Conservation (phyloP, 768 basidiomycete genomes). For the Boletus fagicola region DNA sequence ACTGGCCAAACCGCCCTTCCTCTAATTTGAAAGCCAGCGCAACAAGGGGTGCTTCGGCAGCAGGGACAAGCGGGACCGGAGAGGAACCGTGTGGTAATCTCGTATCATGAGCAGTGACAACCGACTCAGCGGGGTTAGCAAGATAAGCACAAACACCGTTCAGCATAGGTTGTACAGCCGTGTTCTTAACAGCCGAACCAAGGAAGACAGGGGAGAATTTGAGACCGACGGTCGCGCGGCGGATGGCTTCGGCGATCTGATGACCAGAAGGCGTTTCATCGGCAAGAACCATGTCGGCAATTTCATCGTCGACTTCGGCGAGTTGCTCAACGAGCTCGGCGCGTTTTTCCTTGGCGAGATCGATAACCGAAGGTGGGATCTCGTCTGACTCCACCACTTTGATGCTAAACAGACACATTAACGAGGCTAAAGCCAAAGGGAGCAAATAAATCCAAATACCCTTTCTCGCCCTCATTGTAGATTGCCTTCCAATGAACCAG, state of each 20-base stretch:
- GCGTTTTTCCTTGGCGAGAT: constrained; percentile 80
- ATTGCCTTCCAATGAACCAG: constrained; percentile 91
- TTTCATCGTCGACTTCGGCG: constrained; percentile 92
- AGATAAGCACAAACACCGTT: constrained; percentile 97
- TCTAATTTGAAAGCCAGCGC: constrained; percentile 98
- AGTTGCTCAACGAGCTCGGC: constrained; percentile 91
- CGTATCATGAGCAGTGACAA: constrained; percentile 81
- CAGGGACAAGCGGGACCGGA: constrained; percentile 74
- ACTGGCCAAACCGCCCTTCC: constrained; percentile 94
- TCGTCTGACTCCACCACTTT: constrained; percentile 80
- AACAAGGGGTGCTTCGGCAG: constrained; percentile 82
- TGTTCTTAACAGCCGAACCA: constrained; percentile 97
- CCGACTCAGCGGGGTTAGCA: constrained; percentile 79
- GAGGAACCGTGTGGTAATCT: constrained; percentile 62
- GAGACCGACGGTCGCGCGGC: constrained; percentile 82
- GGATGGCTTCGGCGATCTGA: constrained; percentile 81
- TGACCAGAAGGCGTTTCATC: constrained; percentile 72
- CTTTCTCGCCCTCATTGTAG: constrained; percentile 93
- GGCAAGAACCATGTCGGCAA: constrained; percentile 88
- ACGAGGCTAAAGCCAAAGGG: not conserved
- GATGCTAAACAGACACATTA: constrained; percentile 44
- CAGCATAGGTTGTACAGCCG: constrained; percentile 87
- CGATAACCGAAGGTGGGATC: constrained; percentile 74
- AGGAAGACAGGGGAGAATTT: constrained; percentile 97
- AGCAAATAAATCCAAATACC: constrained; percentile 50